Base-by-base conservation (phyloP, 805 yeast genomes). In the Starmera quercuum region DNA sequence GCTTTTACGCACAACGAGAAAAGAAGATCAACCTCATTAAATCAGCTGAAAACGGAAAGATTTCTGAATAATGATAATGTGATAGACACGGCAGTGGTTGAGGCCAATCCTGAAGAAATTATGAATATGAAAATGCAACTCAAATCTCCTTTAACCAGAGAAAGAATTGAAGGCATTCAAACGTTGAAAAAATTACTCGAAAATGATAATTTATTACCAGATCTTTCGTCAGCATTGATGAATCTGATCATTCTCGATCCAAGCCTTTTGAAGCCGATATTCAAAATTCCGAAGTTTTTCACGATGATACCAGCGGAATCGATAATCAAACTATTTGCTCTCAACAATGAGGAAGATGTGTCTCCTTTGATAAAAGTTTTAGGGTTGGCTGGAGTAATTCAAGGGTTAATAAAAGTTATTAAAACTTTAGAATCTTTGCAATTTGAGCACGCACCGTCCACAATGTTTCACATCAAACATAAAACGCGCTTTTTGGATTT, bases 261-360 rank as follows among this genome's bases (percentile, higher is more conserved):
- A 4, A 22, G 34, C 7, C 41, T 53, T 5, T 44, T 63, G 29
- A 57, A 53, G 31, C 54, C 58, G 5, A 29, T 63, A 2, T 33
- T 62, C 26, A 22, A 44, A 0, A 33, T 47, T 4, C 37, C 53
- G 5, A 22, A 22, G 3, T 62, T 62, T 40, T 51, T 47, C 27
- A 45, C 43, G 10, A 31, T 51, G 7, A 24, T 60, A 9, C 60
- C 61, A 2, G 23, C 53, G 5, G 35, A 38, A 3, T 38, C 49
- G 17, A 34, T 53, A 1, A 36, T 64, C 23, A 61, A 61, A 36
- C 39, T 54, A 7, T 49, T 52, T 19, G 54, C 66, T 0, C 49
- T 61, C 2, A 57, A 48, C 37, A 51, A 54, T 33, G 37, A 38
- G 18, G 24, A 49, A 6, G 49, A 44, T 10, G 15, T 47, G 4